Evolutionary conservation across 768 basidiomycete genomes (phyloP), one percentile per base, ranked within the genome.

Genomic region (Tricholoma flavovirens): DNA sequence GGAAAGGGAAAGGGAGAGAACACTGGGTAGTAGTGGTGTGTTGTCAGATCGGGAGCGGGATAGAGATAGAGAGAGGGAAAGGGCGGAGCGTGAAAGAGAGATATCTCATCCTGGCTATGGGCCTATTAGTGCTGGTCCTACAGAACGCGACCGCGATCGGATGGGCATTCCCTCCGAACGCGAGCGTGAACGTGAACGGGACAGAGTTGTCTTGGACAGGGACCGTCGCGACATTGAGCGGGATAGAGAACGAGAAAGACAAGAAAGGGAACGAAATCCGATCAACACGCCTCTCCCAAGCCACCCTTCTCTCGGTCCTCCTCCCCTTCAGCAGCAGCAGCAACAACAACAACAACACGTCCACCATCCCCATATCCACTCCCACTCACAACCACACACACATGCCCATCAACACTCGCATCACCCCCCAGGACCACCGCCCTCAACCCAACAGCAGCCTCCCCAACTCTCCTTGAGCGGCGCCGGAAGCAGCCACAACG

Each of bases 291-390:
- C 46, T 48, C 46, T 29, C 11, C 46, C 46, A 4, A 49, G 29
- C 24, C 46, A 35, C 19, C 26, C 54, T n/a, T 42, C 54, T 29
- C 48, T 55, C 9, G 54, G 46, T n/a, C 46, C 54, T n/a, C 48
- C 54, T 45, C 32, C 36, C 11, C 48, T 38, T 11, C 49, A 32
- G n/a, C 50, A 35, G 36, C 48, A 48, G 22, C 26, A 26, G 24
- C 24, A 26, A 5, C 49, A 32, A 11, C 50, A 35, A 29, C 48
- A 48, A 19, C 26, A 36, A 14, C 54, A 56, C 19, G 15, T 4
- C 9, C 42, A 46, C 36, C 52, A 52, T 24, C 54, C 54, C 33
- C 51, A 36, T 32, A 40, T 50, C 5, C 56, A 53, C 5, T 33
- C 50, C 1, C 58, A 55, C 15, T 19, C 56, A 2, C 32, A 24